Base-by-base conservation (phyloP, 1,284 basidiomycete genomes). In the Sanghuangporus weigelae region DNA sequence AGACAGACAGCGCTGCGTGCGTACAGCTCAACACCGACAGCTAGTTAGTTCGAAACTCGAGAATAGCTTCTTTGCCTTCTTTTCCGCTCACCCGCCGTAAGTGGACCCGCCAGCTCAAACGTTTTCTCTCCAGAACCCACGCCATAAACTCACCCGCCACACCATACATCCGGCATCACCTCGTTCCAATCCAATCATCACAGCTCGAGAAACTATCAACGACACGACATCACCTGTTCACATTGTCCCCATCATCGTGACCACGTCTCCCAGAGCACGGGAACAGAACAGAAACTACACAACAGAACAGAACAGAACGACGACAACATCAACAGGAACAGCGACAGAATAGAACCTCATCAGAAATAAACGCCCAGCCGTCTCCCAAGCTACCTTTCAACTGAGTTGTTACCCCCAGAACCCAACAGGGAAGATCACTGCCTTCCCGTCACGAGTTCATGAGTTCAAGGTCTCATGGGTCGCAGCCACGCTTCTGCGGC, bases 401-500 rank as follows among this genome's bases (percentile, higher is more conserved):
- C 49, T 46, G 40, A 44, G 56, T 38, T 58, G 49, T 46, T 36
- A 12, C 62, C 59, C 40, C 36, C 31, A 35, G 48, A 7, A 3
- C 53, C 31, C 53, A 54, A 39, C 40, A 42, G 50, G 62, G 51
- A n/a, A 19, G 26, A 54, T 36, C 53, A 54, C 31, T 26, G 12
- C 35, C 53, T 8, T 11, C 48, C 16, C 14, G 39, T 62, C 11
- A 21, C 23, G 19, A 39, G 35, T 11, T 56, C 46, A 67, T 67
- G 63, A 64, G 67, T 68, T 82, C 79, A 93, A 67, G 92, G 92
- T 70, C 93, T 79, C 92, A 95, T 95, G 63, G 93, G 95, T 70
- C 84, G 85, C 70, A 98, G 79, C 95, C 95, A 98, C 66, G 84
- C 84, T 76, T 98, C 92, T 16, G 96, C 96, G 63, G 87, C 87